A percentile compares a stretch with the other conserved stretches of the same genome.
These are phyloP conservation scores for Epichloe festucae DNA, from an alignment of 2,329 filamentous ascomycete species.

Conservation along the genomic window DNA sequence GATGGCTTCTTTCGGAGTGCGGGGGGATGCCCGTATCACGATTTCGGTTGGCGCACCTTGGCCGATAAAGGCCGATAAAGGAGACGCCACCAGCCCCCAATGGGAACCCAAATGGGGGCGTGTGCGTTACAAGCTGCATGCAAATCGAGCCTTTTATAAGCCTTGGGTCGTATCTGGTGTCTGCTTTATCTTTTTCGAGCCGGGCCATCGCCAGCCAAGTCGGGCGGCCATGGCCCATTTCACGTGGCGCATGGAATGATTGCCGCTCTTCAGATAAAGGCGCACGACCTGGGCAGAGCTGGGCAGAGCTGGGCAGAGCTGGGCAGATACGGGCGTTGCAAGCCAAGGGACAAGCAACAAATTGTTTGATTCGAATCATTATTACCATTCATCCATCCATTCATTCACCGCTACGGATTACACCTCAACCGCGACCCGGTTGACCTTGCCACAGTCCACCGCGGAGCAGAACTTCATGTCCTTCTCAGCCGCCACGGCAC, in stretches of 20 bases:
- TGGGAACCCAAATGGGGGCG: too few relatives aligned
- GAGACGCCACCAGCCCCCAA: slow-evolving; percentile 1
- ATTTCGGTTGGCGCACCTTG: neutral
- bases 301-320: too few relatives aligned
- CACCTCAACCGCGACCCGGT: slow-evolving; percentile 6
- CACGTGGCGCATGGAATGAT: too few relatives aligned
- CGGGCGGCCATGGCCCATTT: neutral
- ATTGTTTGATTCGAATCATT: too few relatives aligned
- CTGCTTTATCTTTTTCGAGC: neutral
- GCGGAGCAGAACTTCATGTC: slow-evolving; percentile 22
- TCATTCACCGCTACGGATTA: neutral
- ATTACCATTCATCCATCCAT: too few relatives aligned
- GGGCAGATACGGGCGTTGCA: too few relatives aligned
- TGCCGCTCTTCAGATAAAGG: too few relatives aligned
- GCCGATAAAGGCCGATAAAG: slow-evolving; percentile 6
- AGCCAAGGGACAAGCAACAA: too few relatives aligned
- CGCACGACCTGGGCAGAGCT: too few relatives aligned
- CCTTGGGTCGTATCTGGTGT: neutral
- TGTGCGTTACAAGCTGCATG: neutral
- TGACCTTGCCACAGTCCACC: slow-evolving; percentile 20
- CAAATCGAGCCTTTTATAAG: neutral
- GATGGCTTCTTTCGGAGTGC: neutral
- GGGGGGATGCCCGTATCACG: slow-evolving; percentile 2
- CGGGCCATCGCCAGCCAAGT: neutral
- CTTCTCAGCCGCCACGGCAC: slow-evolving; percentile 12